A percentile compares a stretch with the other conserved stretches of the same genome.
These are phyloP conservation scores for Mycena citricolor DNA, from an alignment of 1,284 basidiomycete species.

Conservation along the genomic window DNA sequence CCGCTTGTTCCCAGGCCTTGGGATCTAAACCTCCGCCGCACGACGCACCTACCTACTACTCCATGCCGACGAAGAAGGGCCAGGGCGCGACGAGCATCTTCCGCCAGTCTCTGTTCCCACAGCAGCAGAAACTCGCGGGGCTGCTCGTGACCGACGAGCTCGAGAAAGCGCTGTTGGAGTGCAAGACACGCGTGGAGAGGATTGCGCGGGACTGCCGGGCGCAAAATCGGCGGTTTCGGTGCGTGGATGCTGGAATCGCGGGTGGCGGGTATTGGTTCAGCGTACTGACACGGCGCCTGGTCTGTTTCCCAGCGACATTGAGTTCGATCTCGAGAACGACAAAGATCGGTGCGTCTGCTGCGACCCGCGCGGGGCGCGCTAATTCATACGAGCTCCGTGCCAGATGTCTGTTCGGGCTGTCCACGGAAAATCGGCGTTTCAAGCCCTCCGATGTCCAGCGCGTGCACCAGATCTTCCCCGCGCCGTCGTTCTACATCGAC, in stretches of 20 bases:
- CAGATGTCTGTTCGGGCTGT: slow-evolving; percentile 14
- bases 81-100: too few relatives aligned
- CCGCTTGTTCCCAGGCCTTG: too few relatives aligned
- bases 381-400: too few relatives aligned
- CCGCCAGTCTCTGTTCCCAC: too few relatives aligned
- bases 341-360: slow-evolving; percentile 10
- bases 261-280: neutral
- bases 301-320: slow-evolving; percentile 14
- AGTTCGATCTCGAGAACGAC: slow-evolving; percentile 22
- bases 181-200: slow-evolving; percentile 35
- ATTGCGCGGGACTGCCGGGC: slow-evolving; percentile 39
- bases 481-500: slow-evolving; percentile 38
- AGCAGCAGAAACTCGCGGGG: slow-evolving; percentile 28
- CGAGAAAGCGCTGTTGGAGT: slow-evolving; percentile 39
- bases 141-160: slow-evolving; percentile 41
- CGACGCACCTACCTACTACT: too few relatives aligned
- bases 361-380: too few relatives aligned
- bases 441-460: slow-evolving; percentile 33
- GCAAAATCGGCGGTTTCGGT: slow-evolving; percentile 41
- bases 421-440: neutral
- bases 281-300: neutral
- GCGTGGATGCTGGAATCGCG: too few relatives aligned
- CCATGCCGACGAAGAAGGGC: too few relatives aligned
- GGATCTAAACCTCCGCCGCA: too few relatives aligned
- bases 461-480: slow-evolving; percentile 39